Base-by-base conservation (phyloP, 2,329 filamentous ascomycete genomes). In the Beauveria sp. region DNA sequence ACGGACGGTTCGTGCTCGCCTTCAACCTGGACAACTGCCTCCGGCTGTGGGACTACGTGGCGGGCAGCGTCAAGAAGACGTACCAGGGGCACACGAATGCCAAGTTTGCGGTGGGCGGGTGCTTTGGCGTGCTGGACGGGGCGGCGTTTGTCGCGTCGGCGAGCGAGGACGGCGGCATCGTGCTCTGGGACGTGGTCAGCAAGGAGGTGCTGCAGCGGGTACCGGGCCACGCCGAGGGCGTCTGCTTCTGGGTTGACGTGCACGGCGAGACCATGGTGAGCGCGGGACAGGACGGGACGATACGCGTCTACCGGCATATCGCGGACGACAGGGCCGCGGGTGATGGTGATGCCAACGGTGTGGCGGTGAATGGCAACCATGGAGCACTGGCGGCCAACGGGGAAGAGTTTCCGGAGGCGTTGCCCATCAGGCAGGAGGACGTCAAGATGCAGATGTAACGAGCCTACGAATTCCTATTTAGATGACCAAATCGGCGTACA, bases 11-110 rank as follows among this genome's bases (percentile, higher is more conserved):
- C 71, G 88, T 99, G 59, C 83, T 97, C 3, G 93, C 94, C 14
- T 96, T 90, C 74, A 96, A 91, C 64, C 82, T 97, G 66, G 94
- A 99, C 77, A 90, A 87, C 63, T 93, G 90, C 70, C 84, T 99
- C 52, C 86, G 94, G 2, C 79, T 99, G 24, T 99, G 94, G 94
- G 90, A 97, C 73, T 99, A 97, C 71, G 89, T 96, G 9, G 86
- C 91, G 43, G 93, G 93, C 8, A 86, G 87, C 30, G 94, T 94
- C 67, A 88, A 96, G 69, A 99, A 99, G 80, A 99, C 94, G 16
- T 99, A 97, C 74, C 92, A 97, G 72, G 94, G 94, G 0, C 94
- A 97, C 70, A 77, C 79, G 59, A 99, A 99, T 72, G 81, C 85
- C 59, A 87, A 87, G 63, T 97, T 89, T 74, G 93, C 91, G 65